These are phyloP conservation scores for Myxozyma sirexii DNA, from an alignment of 805 yeast species.

Conservation along the genomic window DNA sequence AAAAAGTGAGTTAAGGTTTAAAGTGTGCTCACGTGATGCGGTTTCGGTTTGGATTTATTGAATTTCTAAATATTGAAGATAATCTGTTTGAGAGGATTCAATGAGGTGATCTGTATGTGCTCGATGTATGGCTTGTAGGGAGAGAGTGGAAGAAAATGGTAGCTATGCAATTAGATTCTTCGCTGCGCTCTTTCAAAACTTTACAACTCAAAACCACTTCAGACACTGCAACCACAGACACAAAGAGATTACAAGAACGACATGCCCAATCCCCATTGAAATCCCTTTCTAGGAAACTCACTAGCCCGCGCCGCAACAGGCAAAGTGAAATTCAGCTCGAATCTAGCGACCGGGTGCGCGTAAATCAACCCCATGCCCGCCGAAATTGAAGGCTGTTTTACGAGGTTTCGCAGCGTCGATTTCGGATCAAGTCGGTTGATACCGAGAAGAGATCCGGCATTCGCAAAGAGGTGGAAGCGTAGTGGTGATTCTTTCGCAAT, in stretches of 20 bases:
- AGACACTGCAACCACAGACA: too few relatives aligned
- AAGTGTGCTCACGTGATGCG: too few relatives aligned
- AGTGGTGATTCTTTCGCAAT: conserved; percentile 52
- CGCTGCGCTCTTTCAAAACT: too few relatives aligned
- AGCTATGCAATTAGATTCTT: too few relatives aligned
- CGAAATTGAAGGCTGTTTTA: conserved; percentile 52
- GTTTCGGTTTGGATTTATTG: too few relatives aligned
- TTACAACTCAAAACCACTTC: too few relatives aligned
- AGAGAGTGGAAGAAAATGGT: too few relatives aligned
- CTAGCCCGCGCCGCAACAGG: conserved; percentile 58
- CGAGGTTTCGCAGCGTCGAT: conserved; percentile 39
- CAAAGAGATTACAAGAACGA: conserved; percentile 54
- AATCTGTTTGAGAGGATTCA: too few relatives aligned
- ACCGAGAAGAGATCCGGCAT: conserved; percentile 61
- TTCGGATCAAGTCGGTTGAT: conserved; percentile 29
- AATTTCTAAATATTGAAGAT: too few relatives aligned
- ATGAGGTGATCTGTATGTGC: too few relatives aligned
- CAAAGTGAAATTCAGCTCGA: conserved; percentile 64
- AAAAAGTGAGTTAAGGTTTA: too few relatives aligned
- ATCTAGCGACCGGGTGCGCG: conserved; percentile 65
- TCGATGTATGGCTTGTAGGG: too few relatives aligned
- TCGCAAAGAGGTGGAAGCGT: conserved; percentile 63
- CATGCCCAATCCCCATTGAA: conserved; percentile 67
- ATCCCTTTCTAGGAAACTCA: conserved; percentile 61
- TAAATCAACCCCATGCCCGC: conserved; percentile 64